phyloP scores from a whole-genome alignment of 1,284 basidiomycete genomes.

The Tilletia caries region DNA sequence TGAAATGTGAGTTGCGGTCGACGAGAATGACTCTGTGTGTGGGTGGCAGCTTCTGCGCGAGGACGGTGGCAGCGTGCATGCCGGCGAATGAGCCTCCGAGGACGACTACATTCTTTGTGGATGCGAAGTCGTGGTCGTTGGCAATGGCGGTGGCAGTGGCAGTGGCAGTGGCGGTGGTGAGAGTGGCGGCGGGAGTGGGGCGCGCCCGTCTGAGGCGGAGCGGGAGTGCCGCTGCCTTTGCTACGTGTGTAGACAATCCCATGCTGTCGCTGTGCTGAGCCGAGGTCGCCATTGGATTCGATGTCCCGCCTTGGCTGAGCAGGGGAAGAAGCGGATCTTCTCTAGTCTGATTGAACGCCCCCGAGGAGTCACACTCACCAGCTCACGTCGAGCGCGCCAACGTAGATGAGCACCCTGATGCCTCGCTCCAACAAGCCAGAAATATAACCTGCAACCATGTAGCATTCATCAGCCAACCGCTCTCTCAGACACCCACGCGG shows the following conservation, averaged over 20 bases:
- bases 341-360: too few relatives aligned
- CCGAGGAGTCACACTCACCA: too few relatives aligned
- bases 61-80: slow-evolving; percentile 53
- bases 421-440: slow-evolving; percentile 71
- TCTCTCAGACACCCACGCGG: too few relatives aligned
- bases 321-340: too few relatives aligned
- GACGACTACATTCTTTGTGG: slow-evolving; percentile 50
- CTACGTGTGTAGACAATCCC: too few relatives aligned
- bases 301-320: too few relatives aligned
- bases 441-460: slow-evolving; percentile 58
- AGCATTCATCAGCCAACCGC: not conserved
- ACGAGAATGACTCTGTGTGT: slow-evolving; percentile 57
- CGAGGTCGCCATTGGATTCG: too few relatives aligned
- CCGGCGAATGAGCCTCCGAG: slow-evolving; percentile 52
- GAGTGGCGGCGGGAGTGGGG: too few relatives aligned
- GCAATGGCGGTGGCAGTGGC: not conserved
- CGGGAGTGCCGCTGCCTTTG: too few relatives aligned
- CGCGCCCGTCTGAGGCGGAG: too few relatives aligned
- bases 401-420: slow-evolving; percentile 69
- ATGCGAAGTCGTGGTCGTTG: not conserved
- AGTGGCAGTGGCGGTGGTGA: too few relatives aligned
- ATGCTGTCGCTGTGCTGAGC: too few relatives aligned
- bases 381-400: slow-evolving; percentile 58
- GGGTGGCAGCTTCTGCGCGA: slow-evolving; percentile 54
- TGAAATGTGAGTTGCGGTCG: slow-evolving; percentile 59